Conservation (phyloP, 768 basidiomycete genomes). For the Trametes maxima region DNA sequence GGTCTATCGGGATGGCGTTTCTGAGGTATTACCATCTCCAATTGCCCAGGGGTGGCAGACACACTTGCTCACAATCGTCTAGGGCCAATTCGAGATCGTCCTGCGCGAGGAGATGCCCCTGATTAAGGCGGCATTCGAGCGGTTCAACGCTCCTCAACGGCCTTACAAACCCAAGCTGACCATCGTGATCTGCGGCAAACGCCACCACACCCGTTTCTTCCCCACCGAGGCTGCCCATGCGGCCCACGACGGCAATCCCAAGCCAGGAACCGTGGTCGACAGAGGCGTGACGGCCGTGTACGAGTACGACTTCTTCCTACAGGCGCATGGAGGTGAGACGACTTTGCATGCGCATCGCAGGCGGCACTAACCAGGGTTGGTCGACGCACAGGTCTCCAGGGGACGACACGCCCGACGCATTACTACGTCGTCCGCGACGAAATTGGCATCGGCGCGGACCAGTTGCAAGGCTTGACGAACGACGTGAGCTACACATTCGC, state of each 20-base stretch:
- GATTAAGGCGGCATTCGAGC: conserved; percentile 45
- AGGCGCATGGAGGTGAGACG: conserved; percentile 34
- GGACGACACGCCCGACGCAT: conserved; percentile 54
- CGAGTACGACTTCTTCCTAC: conserved; percentile 58
- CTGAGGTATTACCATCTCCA: conserved; percentile 52
- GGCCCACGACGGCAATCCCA: conserved; percentile 51
- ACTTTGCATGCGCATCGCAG: neutral
- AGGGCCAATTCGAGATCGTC: conserved; percentile 55
- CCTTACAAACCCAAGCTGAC: conserved; percentile 51
- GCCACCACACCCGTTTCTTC: conserved; percentile 60
- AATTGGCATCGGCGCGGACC: conserved; percentile 49
- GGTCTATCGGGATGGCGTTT: conserved; percentile 78
- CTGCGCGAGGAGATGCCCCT: conserved; percentile 45
- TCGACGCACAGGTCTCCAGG: conserved; percentile 44
- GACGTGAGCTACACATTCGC: conserved; percentile 58
- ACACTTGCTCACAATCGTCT: neutral
- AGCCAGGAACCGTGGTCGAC: conserved; percentile 57
- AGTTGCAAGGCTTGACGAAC: conserved; percentile 57
- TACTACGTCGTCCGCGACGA: conserved; percentile 61
- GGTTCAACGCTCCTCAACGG: conserved; percentile 39
- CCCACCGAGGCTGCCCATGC: conserved; percentile 47
- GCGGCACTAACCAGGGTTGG: neutral
- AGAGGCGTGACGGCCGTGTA: conserved; percentile 56
- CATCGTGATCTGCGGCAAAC: conserved; percentile 58
- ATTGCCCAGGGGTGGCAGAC: neutral